Evolutionary conservation across 148 eudicot species (phyloP), one percentile per base, ranked within the genome.

Genomic region (Pharnaceum exiguum): DNA sequence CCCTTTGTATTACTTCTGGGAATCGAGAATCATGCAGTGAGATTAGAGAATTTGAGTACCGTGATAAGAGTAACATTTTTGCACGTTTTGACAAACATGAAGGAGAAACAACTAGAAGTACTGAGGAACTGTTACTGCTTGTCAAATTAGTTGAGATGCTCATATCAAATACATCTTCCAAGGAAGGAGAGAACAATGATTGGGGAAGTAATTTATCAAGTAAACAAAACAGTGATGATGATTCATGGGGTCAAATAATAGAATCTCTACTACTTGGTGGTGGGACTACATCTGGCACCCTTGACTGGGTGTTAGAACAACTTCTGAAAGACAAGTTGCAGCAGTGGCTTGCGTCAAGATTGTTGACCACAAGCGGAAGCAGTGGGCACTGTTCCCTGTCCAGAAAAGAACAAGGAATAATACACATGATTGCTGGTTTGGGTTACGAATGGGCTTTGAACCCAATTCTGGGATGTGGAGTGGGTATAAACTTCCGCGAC

Each of bases 361-460:
- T 71, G 6, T 37, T 51, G 18, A 32, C 11, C 30, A 72, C 30
- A 46, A 69, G 66, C 12, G 51, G 29, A 71, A 24, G 26, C 31
- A 3, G 68, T 6, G 74, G n/a, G n/a, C n/a, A 57, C 15, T 83
- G 80, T 62, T 59, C 68, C 43, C 76, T 89, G 70, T 89, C 99
- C 33, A 89, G 73, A 75, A 83, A 83, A 63, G 95, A 89, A 73
- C 91, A 89, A 80, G 96, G 99, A 59, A 67, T 93, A 33, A 86
- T 93, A 61, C 99, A 93, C 71, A 76, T 89, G 90, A 60, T 89
- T 67, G 84, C 95, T 49, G 96, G 90, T 43, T 73, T 89, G 69
- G 96, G 96, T 28, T 89, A 79, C 70, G 85, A 75, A 65, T 93
- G 99, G 96, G 99, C 99, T 56, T 78, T 93, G 59, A 78, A 72